Base-by-base conservation (phyloP, 345 rosid species). In the Anacardium occidentale region DNA sequence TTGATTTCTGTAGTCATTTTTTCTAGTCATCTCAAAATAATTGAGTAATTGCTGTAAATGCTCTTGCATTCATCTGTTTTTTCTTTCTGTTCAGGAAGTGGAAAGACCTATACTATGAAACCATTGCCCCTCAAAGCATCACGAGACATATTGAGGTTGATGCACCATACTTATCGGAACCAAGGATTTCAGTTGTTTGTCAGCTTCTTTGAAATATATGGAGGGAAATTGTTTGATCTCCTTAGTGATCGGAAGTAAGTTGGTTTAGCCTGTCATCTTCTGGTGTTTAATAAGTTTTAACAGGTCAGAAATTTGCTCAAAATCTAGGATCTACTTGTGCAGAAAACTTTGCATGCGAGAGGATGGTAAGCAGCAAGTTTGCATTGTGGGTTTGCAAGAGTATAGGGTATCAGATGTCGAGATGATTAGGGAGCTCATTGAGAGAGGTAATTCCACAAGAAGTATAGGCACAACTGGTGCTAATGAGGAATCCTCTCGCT, bases 401-500 rank as follows among this genome's bases (percentile, higher is more conserved):
- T 90, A 90, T 82, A 85, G 80, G 78, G 99, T 94, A 65, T 85
- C 98, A 63, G 99, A 94, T 85, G 92, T 93, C 64, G 98, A 94
- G 78, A 88, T 85, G 32, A 94, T 94, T 65, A 92, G 88, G 81
- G 97, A 92, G 71, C 98, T 92, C 64, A 94, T 94, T 74, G 99
- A 94, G 90, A 92, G 73, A 84, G 99, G 99, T 74, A 92, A 61
- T 85, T 85, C 88, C 78, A 83, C 98, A 29, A 90, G 99, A 83
- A 94, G 99, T 81, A 94, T 91, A 40, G 99, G 94, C 73, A 94
- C 96, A 17, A 94, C 98, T 1, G 99, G 99, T 74, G 99, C 99
- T 77, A 94, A 94, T 79, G 99, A 94, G 83, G 99, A 94, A 84
- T 94, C 98, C 55, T 94, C 99, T 24, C 95, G 98, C 69, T 94